phyloP scores from a whole-genome alignment of 2,329 filamentous ascomycete genomes.

The Xylariaceae sp. region DNA sequence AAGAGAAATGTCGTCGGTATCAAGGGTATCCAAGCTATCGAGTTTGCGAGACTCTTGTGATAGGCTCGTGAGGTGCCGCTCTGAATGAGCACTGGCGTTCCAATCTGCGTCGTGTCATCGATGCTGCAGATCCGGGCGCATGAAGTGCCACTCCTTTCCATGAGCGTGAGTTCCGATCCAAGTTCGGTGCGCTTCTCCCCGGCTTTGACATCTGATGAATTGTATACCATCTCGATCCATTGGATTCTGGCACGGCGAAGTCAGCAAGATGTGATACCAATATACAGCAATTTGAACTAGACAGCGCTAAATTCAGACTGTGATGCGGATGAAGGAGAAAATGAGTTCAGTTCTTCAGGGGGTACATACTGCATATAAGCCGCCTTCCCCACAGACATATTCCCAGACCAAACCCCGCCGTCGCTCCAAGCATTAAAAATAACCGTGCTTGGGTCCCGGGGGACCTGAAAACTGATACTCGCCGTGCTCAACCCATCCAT shows the following conservation, averaged over 20 bases:
- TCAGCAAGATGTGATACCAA: background rate
- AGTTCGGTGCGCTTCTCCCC: slow-evolving; percentile 11
- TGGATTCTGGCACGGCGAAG: slow-evolving; percentile 36
- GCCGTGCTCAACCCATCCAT: slow-evolving; percentile 48
- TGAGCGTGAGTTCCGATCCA: background rate
- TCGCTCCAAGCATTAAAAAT: slow-evolving; percentile 60
- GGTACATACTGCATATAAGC: slow-evolving; percentile 45
- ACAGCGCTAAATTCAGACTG: too few relatives aligned
- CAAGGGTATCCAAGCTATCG: background rate
- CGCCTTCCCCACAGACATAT: slow-evolving; percentile 48
- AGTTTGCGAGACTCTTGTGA: background rate
- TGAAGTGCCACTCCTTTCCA: slow-evolving; percentile 17
- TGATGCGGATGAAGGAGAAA: too few relatives aligned
- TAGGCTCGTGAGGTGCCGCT: slow-evolving; percentile 16
- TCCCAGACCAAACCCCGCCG: slow-evolving; percentile 56
- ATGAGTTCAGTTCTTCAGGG: too few relatives aligned
- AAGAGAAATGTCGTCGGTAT: background rate
- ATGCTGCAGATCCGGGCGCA: slow-evolving; percentile 33
- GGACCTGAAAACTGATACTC: slow-evolving; percentile 52
- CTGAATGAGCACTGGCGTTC: slow-evolving; percentile 37
- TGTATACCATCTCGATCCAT: slow-evolving; percentile 60
- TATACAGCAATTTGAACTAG: too few relatives aligned
- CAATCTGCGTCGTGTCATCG: slow-evolving; percentile 33
- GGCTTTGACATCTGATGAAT: slow-evolving; percentile 31
- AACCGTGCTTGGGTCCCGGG: slow-evolving; percentile 47